Evolutionary conservation across 2,329 filamentous ascomycete species (phyloP), one percentile per base, ranked within the genome.

Genomic region (Penicillium glabrum): DNA sequence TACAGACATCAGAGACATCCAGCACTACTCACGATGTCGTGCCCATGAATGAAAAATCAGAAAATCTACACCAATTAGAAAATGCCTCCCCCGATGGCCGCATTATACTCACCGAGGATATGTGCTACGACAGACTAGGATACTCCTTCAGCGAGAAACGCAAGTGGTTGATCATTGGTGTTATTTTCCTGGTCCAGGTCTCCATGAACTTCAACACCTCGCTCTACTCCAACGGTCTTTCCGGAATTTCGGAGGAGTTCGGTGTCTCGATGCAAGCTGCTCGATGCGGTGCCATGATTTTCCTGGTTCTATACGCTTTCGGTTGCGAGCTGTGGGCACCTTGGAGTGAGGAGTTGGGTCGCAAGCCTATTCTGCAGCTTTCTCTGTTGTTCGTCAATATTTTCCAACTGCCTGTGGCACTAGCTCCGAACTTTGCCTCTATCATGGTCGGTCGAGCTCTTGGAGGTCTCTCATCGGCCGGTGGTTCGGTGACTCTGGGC

Each of bases 281-380:
- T 5, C 84, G 89, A 53, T 83, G 85, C 55, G 90, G 90, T 69
- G 89, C 89, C 57, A 88, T 89, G 76, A 84, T 92, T 60, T 95
- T 93, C 76, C 76, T 96, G 39, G 82, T 95, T 50, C 74, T 87
- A 2, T 95, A 96, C 71, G 90, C 90, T 37, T 93, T 95, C 70
- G 91, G 91, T 35, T 95, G 91, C 71, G 91, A 95, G 73, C 81
- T 93, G 0, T 95, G 91, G 91, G 91, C 91, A 0, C 91, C 91
- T 0, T 95, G 90, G 89, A 89, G 86, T 46, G 91, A 96, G 71
- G 91, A 95, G 67, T 80, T 93, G 49, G 91, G 91, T 21, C 85
- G 91, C 49, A 89, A 86, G 78, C 87, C 87, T 1, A 83, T 95
- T 54, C 80, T 93, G 23, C 90, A 93, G 79, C 75, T 82, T 24